Evolutionary conservation across 2,329 filamentous ascomycete genomes (phyloP), one percentile per base, ranked within the genome.

Genomic region (Albifimbria verrucaria): DNA sequence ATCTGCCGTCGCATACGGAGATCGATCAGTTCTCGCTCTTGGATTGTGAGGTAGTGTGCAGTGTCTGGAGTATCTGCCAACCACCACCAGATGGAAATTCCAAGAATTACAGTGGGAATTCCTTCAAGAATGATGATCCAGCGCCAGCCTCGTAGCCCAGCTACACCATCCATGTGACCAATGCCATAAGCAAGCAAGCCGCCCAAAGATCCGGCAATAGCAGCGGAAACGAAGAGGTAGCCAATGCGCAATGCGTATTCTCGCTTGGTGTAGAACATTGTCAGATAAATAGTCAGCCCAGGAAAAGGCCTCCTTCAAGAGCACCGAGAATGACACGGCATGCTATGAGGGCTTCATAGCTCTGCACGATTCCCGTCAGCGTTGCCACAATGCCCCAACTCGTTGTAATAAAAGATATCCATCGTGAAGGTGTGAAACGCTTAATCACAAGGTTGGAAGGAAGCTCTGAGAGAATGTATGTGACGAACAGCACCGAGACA

Each of bases 101-200:
- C 66, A 1, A 67, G 62, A 3, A 68, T 39, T 2, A 62, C 50
- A 0, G 81, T 71, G 1, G 69, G 68, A 17, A 72, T 57, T 0
- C 70, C 69, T 21, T 76, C 72, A 17, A 83, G 62, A 47, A 83
- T 81, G 65, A 87, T 74, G 54, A 87, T 85, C 84, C 84, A 88
- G 42, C 85, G 71, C 84, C 62, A 64, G 0, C 59, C 62, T 0
- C 52, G 43, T 0, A 64, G 24, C 0, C 62, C 62, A 4, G 57
- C 57, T 1, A 59, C 53, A 1, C 62, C 60, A 2, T 64, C 62
- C 62, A 67, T 69, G 7, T 71, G 67, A 1, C 74, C 70, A 18
- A 68, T 62, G 2, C 57, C 66, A 24, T 67, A 68, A 5, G 65
- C 66, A 2, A 68, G 51, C 1, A 68, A 46, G 0, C 65, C 65